Evolutionary conservation across 179 eudicot species (phyloP), one percentile per base, ranked within the genome.

Genomic region (Corrigiola litoralis): DNA sequence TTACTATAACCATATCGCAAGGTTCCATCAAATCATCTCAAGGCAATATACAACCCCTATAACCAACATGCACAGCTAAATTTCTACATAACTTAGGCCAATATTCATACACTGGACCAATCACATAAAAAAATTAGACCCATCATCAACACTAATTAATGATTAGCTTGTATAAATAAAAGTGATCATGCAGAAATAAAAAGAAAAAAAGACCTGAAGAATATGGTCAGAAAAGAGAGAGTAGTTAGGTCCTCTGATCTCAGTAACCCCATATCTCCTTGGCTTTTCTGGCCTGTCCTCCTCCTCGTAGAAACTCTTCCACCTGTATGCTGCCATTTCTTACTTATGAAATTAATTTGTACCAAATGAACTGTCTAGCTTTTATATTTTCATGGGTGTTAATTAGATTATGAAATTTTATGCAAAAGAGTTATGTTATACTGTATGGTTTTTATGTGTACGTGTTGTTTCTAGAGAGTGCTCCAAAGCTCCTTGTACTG

Each of bases 211-310:
- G 16, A 85, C 91, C 88, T 84, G 72, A 40, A 92, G 87, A 62
- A 78, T 76, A 55, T 82, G 79, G 23, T 83, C 84, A 18, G 89
- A 76, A 67, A 92, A 85, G 63, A 85, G 82, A 49, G 90, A 81
- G 71, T 82, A 82, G 36, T 75, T 68, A 45, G 98, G 98, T 36
- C 85, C 80, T 27, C 96, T 80, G 75, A 92, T 82, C 68, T 89
- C 98, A 6, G 97, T 90, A 61, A 90, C 86, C 8, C 97, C 98
- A 57, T 52, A 92, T 2, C 76, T 65, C 14, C 97, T 75, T 3
- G 98, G 97, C 80, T 92, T 92, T 47, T 92, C 98, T 0, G 97
- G 98, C n/a, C 98, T 88, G 66, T 92, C 98, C 70, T 87, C 95
- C 20, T 92, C 87, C 63, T 91, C 95, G 55, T 16, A 50, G 77